phyloP scores from a whole-genome alignment of 78 protist species.

The Monosiga brevicollis region DNA sequence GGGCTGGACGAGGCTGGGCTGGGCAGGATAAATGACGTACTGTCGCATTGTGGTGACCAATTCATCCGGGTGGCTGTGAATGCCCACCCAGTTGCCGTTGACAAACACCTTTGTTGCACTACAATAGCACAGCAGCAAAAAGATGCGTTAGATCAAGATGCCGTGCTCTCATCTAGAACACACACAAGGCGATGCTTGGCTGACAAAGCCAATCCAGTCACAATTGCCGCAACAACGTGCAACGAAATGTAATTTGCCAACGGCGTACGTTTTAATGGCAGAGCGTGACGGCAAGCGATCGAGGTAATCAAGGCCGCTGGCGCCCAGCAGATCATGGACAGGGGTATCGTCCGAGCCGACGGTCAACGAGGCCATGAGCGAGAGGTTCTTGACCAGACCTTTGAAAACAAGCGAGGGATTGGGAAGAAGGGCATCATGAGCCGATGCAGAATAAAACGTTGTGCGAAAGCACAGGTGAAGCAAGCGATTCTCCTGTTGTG shows the following conservation, averaged over 20 bases:
- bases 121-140: background rate
- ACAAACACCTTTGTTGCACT: slow-evolving; percentile 85
- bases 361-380: slow-evolving; percentile 91
- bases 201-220: no score
- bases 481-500: no score
- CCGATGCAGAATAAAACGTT: no score
- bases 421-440: no score
- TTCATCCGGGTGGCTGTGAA: slow-evolving; percentile 69
- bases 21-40: no score
- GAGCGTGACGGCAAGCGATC: slow-evolving; percentile 43
- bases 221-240: no score
- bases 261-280: background rate
- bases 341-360: slow-evolving; percentile 55
- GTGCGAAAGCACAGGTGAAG: no score
- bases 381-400: slow-evolving; percentile 98
- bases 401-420: no score
- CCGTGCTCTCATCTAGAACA: background rate
- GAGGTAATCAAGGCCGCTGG: slow-evolving; percentile 56
- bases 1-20: no score
- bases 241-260: background rate
- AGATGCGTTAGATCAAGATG: background rate
- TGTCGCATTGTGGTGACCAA: no score
- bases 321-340: slow-evolving; percentile 49
- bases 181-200: no score
- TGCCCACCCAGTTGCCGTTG: slow-evolving; percentile 98